Evolutionary conservation across 768 basidiomycete species (phyloP).

Genomic region (Agrocybe pediades): DNA sequence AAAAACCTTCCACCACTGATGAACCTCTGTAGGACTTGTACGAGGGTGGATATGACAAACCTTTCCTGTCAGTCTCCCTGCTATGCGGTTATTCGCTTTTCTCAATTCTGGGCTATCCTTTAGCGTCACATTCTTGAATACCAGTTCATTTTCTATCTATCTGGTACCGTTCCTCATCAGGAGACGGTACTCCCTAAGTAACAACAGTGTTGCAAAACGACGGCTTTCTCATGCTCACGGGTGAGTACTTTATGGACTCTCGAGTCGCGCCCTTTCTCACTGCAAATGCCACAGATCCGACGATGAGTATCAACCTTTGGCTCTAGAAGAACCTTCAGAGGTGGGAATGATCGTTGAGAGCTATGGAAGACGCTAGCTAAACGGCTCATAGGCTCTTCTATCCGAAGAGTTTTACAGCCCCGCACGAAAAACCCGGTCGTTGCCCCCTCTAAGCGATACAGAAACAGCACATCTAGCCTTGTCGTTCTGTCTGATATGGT

Average conservation of each 20-base stretch:
- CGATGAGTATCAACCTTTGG: constrained; percentile 27
- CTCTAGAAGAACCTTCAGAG: constrained; percentile 15
- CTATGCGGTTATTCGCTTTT: constrained; percentile 45
- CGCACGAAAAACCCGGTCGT: not conserved
- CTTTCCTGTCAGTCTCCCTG: constrained; percentile 61
- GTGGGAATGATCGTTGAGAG: not conserved
- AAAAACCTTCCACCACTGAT: not conserved
- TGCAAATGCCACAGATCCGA: constrained; percentile 11
- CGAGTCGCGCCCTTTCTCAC: not conserved
- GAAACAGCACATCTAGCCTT: constrained; percentile 83
- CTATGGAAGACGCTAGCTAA: not conserved
- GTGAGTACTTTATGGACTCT: constrained; percentile 2
- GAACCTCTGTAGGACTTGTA: constrained; percentile 42
- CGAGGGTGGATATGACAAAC: constrained; percentile 77
- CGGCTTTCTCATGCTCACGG: not conserved
- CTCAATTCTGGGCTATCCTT: constrained; percentile 18
- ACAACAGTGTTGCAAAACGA: not conserved
- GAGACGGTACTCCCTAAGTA: constrained; percentile 18
- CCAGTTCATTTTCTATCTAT: constrained; percentile 71
- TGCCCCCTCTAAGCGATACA: constrained; percentile 28
- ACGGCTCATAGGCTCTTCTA: too few relatives aligned
- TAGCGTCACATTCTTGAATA: constrained; percentile 76
- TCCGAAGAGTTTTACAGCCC: not conserved
- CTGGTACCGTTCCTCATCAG: constrained; percentile 31
- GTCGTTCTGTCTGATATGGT: constrained; percentile 89